Percentiles rank a stretch among this genome's conserved stretches.
Conservation (phyloP, 306 rosid species). For the Quercus ilex region DNA sequence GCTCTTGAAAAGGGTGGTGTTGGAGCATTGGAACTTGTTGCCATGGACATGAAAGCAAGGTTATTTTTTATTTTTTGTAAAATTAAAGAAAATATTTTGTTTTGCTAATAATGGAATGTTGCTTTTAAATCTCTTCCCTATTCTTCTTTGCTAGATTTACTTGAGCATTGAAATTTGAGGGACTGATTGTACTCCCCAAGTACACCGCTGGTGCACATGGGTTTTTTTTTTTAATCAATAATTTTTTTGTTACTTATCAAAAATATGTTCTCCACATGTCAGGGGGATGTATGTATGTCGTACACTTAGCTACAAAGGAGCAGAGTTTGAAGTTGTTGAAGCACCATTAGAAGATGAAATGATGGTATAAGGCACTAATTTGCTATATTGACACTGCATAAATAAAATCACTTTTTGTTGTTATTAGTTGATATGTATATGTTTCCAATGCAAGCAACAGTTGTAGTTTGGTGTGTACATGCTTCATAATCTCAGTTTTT, state of each 20-base stretch:
- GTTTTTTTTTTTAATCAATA: no score
- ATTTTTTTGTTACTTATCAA: no score
- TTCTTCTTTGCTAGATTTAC: no score
- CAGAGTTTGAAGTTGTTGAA: constrained; percentile 86
- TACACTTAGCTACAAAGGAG: constrained; percentile 91
- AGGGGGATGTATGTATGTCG: constrained; percentile 99
- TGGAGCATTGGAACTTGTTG: constrained; percentile 99
- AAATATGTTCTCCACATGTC: constrained; percentile 22
- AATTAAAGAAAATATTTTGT: neutral
- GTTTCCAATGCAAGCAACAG: neutral
- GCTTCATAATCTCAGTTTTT: neutral
- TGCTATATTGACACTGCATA: neutral
- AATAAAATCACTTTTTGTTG: neutral
- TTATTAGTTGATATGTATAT: neutral
- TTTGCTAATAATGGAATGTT: no score
- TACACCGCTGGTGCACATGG: no score
- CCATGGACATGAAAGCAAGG: constrained; percentile 99
- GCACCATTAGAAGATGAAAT: constrained; percentile 87
- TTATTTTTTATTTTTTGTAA: constrained; percentile 29
- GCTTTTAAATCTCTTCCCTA: no score
- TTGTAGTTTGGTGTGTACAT: neutral
- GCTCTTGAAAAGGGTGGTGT: constrained; percentile 97
- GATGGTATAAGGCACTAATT: constrained; percentile 63
- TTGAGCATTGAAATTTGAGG: no score
- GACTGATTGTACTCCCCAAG: no score